Evolutionary conservation across 768 basidiomycete species (phyloP), one percentile per base, ranked within the genome.

Genomic region (Boletus reticulatus): DNA sequence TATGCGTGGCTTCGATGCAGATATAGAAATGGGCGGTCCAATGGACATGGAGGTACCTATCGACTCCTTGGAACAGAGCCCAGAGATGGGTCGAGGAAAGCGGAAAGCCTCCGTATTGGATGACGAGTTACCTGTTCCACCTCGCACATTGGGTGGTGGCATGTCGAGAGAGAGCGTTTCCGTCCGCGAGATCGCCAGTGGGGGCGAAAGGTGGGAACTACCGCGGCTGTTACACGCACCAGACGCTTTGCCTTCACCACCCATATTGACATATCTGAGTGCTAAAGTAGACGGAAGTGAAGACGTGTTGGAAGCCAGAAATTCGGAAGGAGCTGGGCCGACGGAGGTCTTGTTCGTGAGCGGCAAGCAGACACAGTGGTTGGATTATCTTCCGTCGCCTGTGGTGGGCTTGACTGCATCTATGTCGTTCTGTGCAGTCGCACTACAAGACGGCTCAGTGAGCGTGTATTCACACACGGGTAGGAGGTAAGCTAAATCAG

Each of bases 391-490:
- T 9, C 84, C 89, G 1, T 83, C 81, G 3, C 85, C 88, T 24
- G 84, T 83, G n/a, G 68, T 95, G 16, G 75, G 78, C 1, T 65
- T 91, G 46, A 84, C 84, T 6, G 85, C 85, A 1, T 87, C 92
- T 0, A 65, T 69, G 13, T 65, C 63, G 3, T 93, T 91, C 66
- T 87, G 86, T 62, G 94, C 91, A 8, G 89, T 83, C 5, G 89
- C 84, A 0, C 80, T 83, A 74, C 80, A 87, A 58, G 94, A 97
- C 68, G 92, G 90, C 0, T 80, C 79, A 4, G 73, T 98, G n/a
- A 82, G 80, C 58, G 83, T 96, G 11, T 98, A 98, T 72, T 89
- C 93, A 4, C 80, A 80, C 45, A 86, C 85, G 0, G 96, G 96
- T 6, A 75, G 94, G 69, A 82, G 88, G 95, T 94, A 60, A 53